phyloP scores from a whole-genome alignment of 2,329 filamentous ascomycete genomes.

The Lecanicillium sp. region DNA sequence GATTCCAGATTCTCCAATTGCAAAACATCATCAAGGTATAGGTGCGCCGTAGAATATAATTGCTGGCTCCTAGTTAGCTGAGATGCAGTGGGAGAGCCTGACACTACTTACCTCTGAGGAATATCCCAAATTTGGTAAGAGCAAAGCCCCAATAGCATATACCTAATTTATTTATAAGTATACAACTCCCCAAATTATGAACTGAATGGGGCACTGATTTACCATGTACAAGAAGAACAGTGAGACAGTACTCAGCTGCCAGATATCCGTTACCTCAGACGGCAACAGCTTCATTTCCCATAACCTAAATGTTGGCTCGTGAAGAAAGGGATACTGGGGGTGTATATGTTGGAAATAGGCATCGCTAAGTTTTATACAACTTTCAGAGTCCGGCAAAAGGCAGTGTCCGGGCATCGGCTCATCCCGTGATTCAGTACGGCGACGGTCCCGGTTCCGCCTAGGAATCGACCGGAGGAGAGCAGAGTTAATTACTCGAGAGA shows the following conservation, averaged over 20 bases:
- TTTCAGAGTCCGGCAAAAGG: background rate
- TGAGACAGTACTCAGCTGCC: background rate
- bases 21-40: conserved; percentile 13
- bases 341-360: conserved; percentile 31
- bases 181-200: no score
- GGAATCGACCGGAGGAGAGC: background rate
- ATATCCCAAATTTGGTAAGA: conserved; percentile 3
- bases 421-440: background rate
- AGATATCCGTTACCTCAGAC: background rate
- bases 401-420: background rate
- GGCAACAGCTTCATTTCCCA: conserved; percentile 21
- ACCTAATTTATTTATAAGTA: conserved; percentile 7
- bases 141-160: conserved; percentile 12
- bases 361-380: conserved; percentile 12
- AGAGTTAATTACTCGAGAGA: background rate
- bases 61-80: conserved; percentile 1
- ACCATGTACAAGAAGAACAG: conserved; percentile 15
- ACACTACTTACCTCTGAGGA: conserved; percentile 11
- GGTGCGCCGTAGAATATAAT: conserved; percentile 14
- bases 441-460: background rate
- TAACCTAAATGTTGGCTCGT: conserved; percentile 21
- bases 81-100: background rate
- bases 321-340: conserved; percentile 28
- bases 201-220: no score
- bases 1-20: conserved; percentile 20